A percentile compares a stretch with the other conserved stretches of the same genome.
Conservation (phyloP, 1,284 basidiomycete genomes). For the Cryptococcus wingfieldii region DNA sequence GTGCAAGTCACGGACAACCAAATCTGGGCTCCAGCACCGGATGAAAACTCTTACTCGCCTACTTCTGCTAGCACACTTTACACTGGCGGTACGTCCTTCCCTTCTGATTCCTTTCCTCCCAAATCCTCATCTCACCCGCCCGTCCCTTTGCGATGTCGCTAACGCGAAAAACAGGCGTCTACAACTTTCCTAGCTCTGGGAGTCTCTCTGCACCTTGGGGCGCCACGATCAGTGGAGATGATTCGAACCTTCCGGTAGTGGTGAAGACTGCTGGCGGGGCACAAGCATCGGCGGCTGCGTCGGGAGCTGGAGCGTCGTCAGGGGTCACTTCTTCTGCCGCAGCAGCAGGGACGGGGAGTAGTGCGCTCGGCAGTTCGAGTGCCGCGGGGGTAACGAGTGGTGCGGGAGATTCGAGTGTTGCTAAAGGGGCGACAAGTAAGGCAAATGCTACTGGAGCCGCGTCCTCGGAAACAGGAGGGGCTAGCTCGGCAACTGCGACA, state of each 20-base stretch:
- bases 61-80: slow-evolving; percentile 1
- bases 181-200: slow-evolving; percentile 1
- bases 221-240: neutral
- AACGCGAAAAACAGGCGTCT: neutral
- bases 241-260: neutral
- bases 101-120: too few species aligned
- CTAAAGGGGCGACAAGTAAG: too few species aligned
- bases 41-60: neutral
- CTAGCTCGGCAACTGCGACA: neutral
- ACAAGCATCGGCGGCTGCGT: neutral
- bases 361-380: neutral
- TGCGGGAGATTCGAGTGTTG: too few species aligned
- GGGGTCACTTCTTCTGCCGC: neutral
- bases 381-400: too few species aligned
- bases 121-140: too few species aligned
- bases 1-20: slow-evolving; percentile 7
- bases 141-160: too few species aligned
- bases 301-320: neutral
- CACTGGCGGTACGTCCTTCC: neutral
- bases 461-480: too few species aligned
- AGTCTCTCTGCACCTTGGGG: neutral
- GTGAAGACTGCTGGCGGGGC: neutral
- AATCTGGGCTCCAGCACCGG: slow-evolving; percentile 7
- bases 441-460: too few species aligned
- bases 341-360: neutral